phyloP scores from a whole-genome alignment of 2,329 filamentous ascomycete genomes.

The Grosmannia penicillata region DNA sequence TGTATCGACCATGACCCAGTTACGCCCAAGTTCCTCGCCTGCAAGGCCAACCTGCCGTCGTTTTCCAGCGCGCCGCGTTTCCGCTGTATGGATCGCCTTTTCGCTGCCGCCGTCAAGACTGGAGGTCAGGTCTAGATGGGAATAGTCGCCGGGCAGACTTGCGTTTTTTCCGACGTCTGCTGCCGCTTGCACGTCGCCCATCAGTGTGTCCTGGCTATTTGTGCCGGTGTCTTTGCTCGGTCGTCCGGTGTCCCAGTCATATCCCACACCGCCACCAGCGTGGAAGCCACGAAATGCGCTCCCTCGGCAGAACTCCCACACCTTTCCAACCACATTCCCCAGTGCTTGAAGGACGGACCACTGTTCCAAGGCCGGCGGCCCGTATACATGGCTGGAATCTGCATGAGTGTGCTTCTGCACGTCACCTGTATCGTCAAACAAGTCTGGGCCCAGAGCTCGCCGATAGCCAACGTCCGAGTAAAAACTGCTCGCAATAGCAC shows the following conservation, averaged over 20 bases:
- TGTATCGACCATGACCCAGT: constrained; percentile 56
- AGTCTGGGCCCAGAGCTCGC: constrained; percentile 33
- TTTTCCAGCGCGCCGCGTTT: constrained; percentile 28
- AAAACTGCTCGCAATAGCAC: constrained; percentile 34
- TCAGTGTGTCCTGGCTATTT: neutral
- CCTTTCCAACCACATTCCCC: constrained; percentile 56
- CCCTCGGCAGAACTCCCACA: constrained; percentile 70
- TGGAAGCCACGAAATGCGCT: constrained; percentile 72
- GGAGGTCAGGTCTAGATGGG: neutral
- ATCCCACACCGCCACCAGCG: constrained; percentile 66
- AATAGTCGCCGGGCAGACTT: too few relatives aligned
- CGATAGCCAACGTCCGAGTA: constrained; percentile 44
- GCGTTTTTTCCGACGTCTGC: too few relatives aligned
- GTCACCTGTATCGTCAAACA: neutral
- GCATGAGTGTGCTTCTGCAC: constrained; percentile 15
- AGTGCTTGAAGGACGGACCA: constrained; percentile 41
- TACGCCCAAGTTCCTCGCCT: constrained; percentile 43
- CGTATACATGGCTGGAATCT: too few relatives aligned
- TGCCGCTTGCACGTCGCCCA: neutral
- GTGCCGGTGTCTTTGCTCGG: neutral
- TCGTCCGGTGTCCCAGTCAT: constrained; percentile 24
- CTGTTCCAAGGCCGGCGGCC: neutral
- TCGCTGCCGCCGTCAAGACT: too few relatives aligned
- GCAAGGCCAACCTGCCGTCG: constrained; percentile 36
- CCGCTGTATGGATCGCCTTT: neutral